Conservation (phyloP, 805 yeast genomes). For the Sungouiella thailandica region DNA sequence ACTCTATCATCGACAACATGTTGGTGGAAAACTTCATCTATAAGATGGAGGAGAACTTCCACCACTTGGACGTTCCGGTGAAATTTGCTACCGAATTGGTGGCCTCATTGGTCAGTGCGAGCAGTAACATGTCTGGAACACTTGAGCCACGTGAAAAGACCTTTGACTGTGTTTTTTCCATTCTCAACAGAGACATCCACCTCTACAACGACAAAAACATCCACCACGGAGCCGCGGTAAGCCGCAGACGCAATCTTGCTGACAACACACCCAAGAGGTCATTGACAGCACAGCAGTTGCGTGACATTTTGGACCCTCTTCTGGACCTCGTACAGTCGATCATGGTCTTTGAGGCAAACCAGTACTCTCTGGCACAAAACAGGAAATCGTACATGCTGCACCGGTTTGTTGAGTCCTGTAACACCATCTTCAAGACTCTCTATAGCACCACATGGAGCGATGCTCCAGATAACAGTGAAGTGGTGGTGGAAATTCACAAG, state of each 20-base stretch:
- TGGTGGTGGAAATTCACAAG: slow-evolving; percentile 19
- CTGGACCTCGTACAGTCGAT: slow-evolving; percentile 21
- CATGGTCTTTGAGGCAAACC: slow-evolving; percentile 12
- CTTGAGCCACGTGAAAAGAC: slow-evolving; percentile 25
- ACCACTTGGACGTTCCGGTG: slow-evolving; percentile 15
- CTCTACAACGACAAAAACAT: slow-evolving; percentile 25
- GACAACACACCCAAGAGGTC: slow-evolving; percentile 24
- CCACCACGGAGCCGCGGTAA: slow-evolving; percentile 13
- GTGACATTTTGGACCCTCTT: slow-evolving; percentile 16
- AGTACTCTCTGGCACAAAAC: slow-evolving; percentile 8
- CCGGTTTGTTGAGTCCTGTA: slow-evolving; percentile 20
- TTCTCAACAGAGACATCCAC: slow-evolving; percentile 24
- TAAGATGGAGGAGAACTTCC: slow-evolving; percentile 24
- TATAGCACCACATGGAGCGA: slow-evolving; percentile 24
- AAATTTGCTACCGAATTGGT: slow-evolving; percentile 24
- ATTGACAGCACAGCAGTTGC: slow-evolving; percentile 21
- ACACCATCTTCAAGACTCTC: slow-evolving; percentile 21
- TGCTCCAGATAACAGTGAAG: slow-evolving; percentile 10
- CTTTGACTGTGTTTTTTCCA: slow-evolving; percentile 25
- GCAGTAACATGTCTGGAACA: slow-evolving; percentile 12
- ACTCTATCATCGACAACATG: slow-evolving; percentile 21
- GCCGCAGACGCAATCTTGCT: slow-evolving; percentile 11
- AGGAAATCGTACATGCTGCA: slow-evolving; percentile 15
- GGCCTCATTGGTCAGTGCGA: slow-evolving; percentile 16
- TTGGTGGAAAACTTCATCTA: slow-evolving; percentile 31